Base-by-base conservation (phyloP, 176 grass and related monocot species). In the Avena eriantha region DNA sequence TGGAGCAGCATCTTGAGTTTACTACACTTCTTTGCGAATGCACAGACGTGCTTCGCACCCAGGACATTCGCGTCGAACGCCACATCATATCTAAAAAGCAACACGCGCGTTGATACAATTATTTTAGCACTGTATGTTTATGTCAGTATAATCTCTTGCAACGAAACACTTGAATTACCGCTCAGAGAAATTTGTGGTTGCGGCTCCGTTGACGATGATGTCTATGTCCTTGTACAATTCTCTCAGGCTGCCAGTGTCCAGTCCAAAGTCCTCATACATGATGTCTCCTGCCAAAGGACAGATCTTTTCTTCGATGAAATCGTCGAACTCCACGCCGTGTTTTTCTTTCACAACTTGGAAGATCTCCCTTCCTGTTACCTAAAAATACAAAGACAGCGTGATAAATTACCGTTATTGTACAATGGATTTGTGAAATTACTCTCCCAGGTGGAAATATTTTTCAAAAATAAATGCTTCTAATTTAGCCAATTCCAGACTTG, bases 1-100 rank as follows among this genome's bases (percentile, higher is more conserved):
- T 94, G 92, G 57, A 94, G 92, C 24, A 94, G 47, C 90, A 94
- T 90, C 64, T 92, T 87, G 3, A 92, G 83, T 17, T 88, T 87
- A 17, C 49, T 75, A 69, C 92, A 94, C 72, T 85, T 85, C 13
- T 88, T 89, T 79, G 87, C 90, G 63, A 94, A 94, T n/a, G 80
- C 15, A 8, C 85, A 87, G 1, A 87, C 72, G 58, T 91, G 86
- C 79, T 83, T 88, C 7, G 79, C 83, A 73, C 89, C 92, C 48
- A 91, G 17, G 65, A 88, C 84, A 36, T 93, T 91, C 0, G 82
- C 14, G 16, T 86, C 82, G 15, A 93, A 86, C 24, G 92, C 80
- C 7, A 91, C 79, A 58, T 93, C 92, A 29, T 93, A 93, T 29
- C 92, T 93, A 65, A 57, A 76, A 53, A 9, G 7, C 45, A 33